phyloP scores from a whole-genome alignment of 345 rosid species.

The Acer campestre region DNA sequence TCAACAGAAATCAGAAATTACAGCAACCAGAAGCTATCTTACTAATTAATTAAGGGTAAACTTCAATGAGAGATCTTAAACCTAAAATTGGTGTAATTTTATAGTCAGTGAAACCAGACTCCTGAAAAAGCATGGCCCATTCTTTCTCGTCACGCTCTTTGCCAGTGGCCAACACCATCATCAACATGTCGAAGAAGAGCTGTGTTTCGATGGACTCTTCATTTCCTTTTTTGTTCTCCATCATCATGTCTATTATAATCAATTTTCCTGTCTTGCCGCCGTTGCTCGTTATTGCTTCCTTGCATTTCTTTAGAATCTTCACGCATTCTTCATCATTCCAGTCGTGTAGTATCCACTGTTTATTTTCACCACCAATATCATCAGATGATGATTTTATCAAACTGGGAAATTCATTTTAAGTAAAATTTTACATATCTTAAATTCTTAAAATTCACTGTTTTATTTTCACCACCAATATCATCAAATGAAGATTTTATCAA shows the following conservation, averaged over 20 bases:
- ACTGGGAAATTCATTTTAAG: too few species aligned
- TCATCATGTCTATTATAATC: conserved; percentile 28
- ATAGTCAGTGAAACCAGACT: conserved; percentile 28
- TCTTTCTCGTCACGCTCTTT: conserved; percentile 26
- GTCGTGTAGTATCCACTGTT: conserved; percentile 46
- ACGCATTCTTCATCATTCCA: conserved; percentile 48
- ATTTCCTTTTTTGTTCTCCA: not conserved
- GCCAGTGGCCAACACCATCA: conserved; percentile 19
- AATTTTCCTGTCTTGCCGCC: conserved; percentile 27
- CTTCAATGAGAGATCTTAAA: conserved; percentile 28
- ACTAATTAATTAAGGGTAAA: conserved; percentile 18
- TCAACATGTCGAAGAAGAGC: conserved; percentile 28
- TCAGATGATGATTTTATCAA: too few species aligned
- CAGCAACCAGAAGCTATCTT: too few species aligned
- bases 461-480: not conserved
- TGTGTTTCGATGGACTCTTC: conserved; percentile 15
- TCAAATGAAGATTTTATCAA: too few species aligned
- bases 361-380: not conserved
- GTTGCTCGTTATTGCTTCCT: conserved; percentile 31
- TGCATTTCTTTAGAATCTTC: conserved; percentile 44
- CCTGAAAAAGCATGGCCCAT: conserved; percentile 31
- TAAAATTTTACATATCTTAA: too few species aligned
- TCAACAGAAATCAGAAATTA: conserved; percentile 10
- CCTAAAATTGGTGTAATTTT: conserved; percentile 15
- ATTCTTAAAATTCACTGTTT: not conserved